Conservation (phyloP, 805 yeast genomes). For the Sugiyamaella boreocaroliniensis region DNA sequence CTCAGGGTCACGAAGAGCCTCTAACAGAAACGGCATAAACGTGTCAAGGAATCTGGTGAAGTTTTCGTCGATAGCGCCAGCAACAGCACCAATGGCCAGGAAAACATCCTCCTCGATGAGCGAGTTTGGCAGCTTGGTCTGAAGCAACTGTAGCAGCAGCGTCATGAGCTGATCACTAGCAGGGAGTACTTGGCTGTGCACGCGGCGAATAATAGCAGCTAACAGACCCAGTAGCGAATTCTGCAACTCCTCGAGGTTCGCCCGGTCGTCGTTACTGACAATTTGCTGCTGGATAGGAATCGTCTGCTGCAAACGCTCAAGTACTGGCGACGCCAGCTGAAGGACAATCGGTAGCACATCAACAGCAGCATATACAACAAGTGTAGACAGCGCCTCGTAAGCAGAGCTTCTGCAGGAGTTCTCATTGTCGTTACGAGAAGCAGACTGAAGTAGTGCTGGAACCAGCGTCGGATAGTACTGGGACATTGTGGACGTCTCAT, state of each 20-base stretch:
- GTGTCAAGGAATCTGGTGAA: constrained; percentile 74
- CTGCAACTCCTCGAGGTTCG: constrained; percentile 82
- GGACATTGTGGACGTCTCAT: constrained; percentile 57
- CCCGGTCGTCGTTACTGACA: constrained; percentile 60
- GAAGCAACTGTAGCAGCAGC: constrained; percentile 66
- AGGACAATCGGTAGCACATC: constrained; percentile 65
- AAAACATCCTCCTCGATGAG: constrained; percentile 91
- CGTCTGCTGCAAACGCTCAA: constrained; percentile 66
- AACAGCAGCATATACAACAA: constrained; percentile 68
- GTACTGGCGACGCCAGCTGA: constrained; percentile 65
- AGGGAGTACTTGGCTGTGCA: constrained; percentile 52
- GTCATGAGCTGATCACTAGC: constrained; percentile 85
- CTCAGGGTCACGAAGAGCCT: constrained; percentile 75
- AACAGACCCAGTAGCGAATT: constrained; percentile 66
- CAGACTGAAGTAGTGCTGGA: constrained; percentile 61
- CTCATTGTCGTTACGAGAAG: constrained; percentile 75
- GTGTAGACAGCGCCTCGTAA: constrained; percentile 81
- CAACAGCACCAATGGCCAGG: constrained; percentile 84
- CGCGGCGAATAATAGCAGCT: constrained; percentile 78
- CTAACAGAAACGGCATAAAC: constrained; percentile 74
- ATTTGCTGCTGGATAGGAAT: constrained; percentile 53
- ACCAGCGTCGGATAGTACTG: constrained; percentile 64
- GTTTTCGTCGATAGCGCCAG: constrained; percentile 65
- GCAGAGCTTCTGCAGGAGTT: constrained; percentile 90
- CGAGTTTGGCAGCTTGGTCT: constrained; percentile 57